Conservation (phyloP, 352 stramenopile genomes). For the Globisporangium parvum region DNA sequence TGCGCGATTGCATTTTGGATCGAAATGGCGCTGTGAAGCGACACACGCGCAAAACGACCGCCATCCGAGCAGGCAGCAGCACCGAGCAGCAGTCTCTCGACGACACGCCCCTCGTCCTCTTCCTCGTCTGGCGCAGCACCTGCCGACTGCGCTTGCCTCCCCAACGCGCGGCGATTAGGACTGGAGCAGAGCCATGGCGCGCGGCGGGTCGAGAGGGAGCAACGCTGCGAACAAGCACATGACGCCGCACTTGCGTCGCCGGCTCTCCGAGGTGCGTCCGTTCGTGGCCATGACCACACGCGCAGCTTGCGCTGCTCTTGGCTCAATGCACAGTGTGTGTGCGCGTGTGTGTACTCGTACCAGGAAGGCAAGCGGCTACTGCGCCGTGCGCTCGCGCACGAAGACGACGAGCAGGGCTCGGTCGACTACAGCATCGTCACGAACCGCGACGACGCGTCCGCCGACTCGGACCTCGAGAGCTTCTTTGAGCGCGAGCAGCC, state of each 20-base stretch:
- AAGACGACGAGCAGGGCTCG: slow-evolving; percentile 22
- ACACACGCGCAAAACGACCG: too few relatives aligned
- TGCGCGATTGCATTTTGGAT: too few relatives aligned
- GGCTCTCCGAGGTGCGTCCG: slow-evolving; percentile 21
- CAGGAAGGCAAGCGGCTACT: slow-evolving; percentile 51
- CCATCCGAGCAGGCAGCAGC: too few relatives aligned
- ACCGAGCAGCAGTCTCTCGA: too few relatives aligned
- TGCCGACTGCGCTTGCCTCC: neutral
- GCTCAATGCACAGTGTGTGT: neutral
- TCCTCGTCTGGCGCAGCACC: too few relatives aligned
- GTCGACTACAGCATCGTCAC: slow-evolving; percentile 31
- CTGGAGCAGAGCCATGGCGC: slow-evolving; percentile 2
- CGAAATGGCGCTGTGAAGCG: too few relatives aligned
- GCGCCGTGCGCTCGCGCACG: slow-evolving; percentile 40
- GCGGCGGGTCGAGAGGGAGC: neutral
- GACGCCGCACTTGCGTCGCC: slow-evolving; percentile 22
- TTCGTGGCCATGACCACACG: too few relatives aligned
- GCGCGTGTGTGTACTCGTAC: neutral
- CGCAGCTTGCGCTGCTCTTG: too few relatives aligned
- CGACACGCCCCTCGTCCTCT: too few relatives aligned
- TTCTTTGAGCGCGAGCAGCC: slow-evolving; percentile 44
- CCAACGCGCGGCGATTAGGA: neutral
- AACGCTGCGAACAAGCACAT: slow-evolving; percentile 16
- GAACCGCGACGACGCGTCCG: slow-evolving; percentile 39
- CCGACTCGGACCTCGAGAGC: slow-evolving; percentile 55